phyloP scores from a whole-genome alignment of 805 yeast genomes.

The Tetrapisispora nanseiensis region DNA sequence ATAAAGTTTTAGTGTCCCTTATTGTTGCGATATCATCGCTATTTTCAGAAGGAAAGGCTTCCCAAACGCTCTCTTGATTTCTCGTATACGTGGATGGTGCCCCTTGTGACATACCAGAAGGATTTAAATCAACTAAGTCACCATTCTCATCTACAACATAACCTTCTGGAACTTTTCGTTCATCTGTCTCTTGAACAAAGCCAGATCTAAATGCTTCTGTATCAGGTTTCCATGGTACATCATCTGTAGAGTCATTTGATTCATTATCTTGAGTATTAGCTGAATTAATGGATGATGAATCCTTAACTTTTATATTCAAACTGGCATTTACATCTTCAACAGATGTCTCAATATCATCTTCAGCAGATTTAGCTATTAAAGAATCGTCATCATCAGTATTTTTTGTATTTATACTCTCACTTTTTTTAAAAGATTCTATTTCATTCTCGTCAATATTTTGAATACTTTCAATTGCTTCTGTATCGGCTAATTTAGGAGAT shows the following conservation, averaged over 20 bases:
- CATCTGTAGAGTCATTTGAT: conserved; percentile 7
- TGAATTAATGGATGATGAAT: not conserved
- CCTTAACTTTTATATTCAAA: not conserved
- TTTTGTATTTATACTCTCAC: too few species aligned
- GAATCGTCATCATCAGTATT: not conserved
- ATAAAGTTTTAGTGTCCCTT: conserved; percentile 27
- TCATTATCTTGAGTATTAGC: not conserved
- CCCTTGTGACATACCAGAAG: conserved; percentile 21
- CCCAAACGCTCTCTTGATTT: conserved; percentile 29
- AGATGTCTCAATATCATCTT: not conserved
- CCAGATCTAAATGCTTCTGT: conserved; percentile 32
- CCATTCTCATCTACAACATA: conserved; percentile 28
- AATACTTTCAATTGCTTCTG: not conserved
- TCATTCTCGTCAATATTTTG: conserved; percentile 6
- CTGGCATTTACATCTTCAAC: not conserved
- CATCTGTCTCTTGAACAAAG: conserved; percentile 34
- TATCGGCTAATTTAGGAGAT: not conserved
- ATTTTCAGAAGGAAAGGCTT: conserved; percentile 27
- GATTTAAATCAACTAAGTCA: conserved; percentile 24
- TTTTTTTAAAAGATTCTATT: too few species aligned
- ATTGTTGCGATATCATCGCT: conserved; percentile 24
- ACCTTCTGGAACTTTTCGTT: conserved; percentile 27
- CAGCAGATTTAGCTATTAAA: not conserved
- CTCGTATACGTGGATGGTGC: conserved; percentile 21
- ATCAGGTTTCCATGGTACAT: conserved; percentile 45